Evolutionary conservation across 2,329 filamentous ascomycete genomes (phyloP).

Genomic region (Penicillium oxalicum): DNA sequence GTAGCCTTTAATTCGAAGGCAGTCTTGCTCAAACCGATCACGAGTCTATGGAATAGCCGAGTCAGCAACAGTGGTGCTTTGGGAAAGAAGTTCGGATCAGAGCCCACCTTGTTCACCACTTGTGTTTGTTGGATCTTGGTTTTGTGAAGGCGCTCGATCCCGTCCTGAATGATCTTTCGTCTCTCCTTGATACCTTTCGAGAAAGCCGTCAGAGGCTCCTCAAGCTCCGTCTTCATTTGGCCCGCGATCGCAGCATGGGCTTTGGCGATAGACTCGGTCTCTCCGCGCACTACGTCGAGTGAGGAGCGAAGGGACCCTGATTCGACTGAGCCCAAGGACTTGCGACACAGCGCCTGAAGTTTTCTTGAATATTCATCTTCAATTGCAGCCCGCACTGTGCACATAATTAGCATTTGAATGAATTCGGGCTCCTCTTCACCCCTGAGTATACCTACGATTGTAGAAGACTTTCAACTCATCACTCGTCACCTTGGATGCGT

Average conservation of each 20-base stretch:
- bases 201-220: slow-evolving; percentile 88
- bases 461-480: slow-evolving; percentile 95
- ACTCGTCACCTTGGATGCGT: slow-evolving; percentile 84
- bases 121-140: slow-evolving; percentile 87
- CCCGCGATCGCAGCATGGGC: slow-evolving; percentile 82
- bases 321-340: slow-evolving; percentile 83
- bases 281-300: slow-evolving; percentile 78
- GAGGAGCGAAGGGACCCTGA: slow-evolving; percentile 75
- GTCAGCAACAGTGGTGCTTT: background rate
- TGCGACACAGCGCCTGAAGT: slow-evolving; percentile 75
- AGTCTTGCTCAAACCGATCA: slow-evolving; percentile 95
- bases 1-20: slow-evolving; percentile 96
- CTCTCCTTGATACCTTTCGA: slow-evolving; percentile 93
- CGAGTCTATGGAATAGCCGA: slow-evolving; percentile 54
- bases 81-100: background rate
- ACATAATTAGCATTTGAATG: background rate
- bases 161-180: slow-evolving; percentile 89
- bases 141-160: slow-evolving; percentile 91
- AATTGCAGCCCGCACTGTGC: slow-evolving; percentile 74
- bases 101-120: slow-evolving; percentile 76
- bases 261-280: slow-evolving; percentile 90
- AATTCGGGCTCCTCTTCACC: background rate
- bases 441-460: slow-evolving; percentile 53
- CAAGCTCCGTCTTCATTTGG: slow-evolving; percentile 94
- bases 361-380: slow-evolving; percentile 96